These are phyloP conservation scores for Thelonectria blattea DNA, from an alignment of 2,329 filamentous ascomycete species.

Conservation along the genomic window DNA sequence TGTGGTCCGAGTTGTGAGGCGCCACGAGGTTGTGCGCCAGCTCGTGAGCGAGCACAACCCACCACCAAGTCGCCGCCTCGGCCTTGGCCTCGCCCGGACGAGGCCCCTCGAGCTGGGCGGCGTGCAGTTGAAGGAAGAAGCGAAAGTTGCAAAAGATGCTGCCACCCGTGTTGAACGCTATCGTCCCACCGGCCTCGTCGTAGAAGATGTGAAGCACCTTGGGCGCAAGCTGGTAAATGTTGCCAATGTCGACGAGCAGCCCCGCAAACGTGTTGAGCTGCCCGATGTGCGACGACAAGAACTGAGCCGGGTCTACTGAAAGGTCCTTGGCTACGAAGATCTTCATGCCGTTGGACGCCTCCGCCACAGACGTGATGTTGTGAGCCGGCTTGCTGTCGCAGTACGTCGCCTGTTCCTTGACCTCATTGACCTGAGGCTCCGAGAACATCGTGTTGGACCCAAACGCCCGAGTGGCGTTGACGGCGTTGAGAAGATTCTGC, in stretches of 20 bases:
- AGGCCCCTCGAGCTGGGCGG: conserved; percentile 50
- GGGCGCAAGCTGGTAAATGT: conserved; percentile 73
- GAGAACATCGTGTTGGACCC: conserved; percentile 77
- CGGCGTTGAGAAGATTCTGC: conserved; percentile 77
- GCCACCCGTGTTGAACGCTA: conserved; percentile 89
- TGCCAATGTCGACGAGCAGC: conserved; percentile 71
- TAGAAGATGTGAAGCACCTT: conserved; percentile 85
- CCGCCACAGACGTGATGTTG: conserved; percentile 73
- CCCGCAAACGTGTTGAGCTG: conserved; percentile 73
- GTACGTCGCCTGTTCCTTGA: conserved; percentile 85
- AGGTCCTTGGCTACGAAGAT: conserved; percentile 71
- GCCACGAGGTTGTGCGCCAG: conserved; percentile 90
- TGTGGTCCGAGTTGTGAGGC: conserved; percentile 79
- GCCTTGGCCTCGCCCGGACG: conserved; percentile 55
- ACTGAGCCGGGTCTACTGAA: conserved; percentile 51
- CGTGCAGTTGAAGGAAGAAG: conserved; percentile 83
- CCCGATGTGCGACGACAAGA: conserved; percentile 65
- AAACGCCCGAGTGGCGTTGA: conserved; percentile 78
- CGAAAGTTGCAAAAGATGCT: conserved; percentile 93
- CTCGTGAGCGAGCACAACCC: conserved; percentile 94
- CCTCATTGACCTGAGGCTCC: conserved; percentile 71
- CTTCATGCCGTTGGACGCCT: conserved; percentile 73
- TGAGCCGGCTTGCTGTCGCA: conserved; percentile 80
- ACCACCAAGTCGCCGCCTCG: conserved; percentile 87
- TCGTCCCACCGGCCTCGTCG: conserved; percentile 77